phyloP scores from a whole-genome alignment of 2,329 filamentous ascomycete species.

The Beauveria sp. region DNA sequence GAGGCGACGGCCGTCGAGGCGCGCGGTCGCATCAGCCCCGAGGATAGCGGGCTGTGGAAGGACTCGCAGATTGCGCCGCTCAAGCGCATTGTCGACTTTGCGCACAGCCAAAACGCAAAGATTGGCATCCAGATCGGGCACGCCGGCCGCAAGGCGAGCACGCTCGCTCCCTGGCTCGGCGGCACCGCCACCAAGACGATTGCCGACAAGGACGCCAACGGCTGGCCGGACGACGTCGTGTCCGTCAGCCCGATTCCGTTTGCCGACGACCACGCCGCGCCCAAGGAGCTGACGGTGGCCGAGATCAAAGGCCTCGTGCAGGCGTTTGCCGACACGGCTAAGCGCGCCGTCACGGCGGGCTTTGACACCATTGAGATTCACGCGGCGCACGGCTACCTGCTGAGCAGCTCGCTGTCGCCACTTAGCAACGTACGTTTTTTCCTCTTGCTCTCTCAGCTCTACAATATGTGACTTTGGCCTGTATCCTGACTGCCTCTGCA shows the following conservation, averaged over 20 bases:
- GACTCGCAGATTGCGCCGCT: conserved; percentile 73
- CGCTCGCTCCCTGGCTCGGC: conserved; percentile 55
- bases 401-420: conserved; percentile 57
- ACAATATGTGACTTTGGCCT: too few species aligned
- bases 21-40: conserved; percentile 75
- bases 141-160: conserved; percentile 64
- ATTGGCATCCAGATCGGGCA: conserved; percentile 77
- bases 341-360: conserved; percentile 58
- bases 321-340: conserved; percentile 51
- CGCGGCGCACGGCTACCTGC: conserved; percentile 58
- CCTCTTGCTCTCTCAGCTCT: neutral
- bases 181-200: conserved; percentile 38
- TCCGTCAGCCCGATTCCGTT: conserved; percentile 49
- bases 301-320: conserved; percentile 61
- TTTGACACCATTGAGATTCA: conserved; percentile 69
- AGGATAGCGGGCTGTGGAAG: conserved; percentile 75
- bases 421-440: conserved; percentile 41
- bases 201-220: conserved; percentile 44
- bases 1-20: conserved; percentile 72
- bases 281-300: conserved; percentile 58
- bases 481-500: conserved; percentile 14
- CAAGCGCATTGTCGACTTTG: conserved; percentile 65
- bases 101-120: conserved; percentile 69
- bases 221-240: conserved; percentile 51
- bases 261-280: conserved; percentile 50